Evolutionary conservation across 371 early-diverging fungal species (phyloP).

Genomic region (Fennellomyces sp.): DNA sequence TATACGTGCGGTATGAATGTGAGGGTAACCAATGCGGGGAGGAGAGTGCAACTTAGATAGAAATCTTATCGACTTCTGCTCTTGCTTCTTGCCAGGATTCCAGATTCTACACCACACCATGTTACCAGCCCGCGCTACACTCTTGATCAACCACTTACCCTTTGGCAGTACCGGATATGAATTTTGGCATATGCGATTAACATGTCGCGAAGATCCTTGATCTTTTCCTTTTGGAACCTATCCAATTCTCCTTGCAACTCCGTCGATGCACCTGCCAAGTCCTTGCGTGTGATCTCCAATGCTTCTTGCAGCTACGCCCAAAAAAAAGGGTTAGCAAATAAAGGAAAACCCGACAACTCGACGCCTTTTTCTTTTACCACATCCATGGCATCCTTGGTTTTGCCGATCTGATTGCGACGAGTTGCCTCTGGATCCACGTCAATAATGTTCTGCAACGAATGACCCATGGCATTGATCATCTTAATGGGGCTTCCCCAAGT

Average conservation of each 20-base stretch:
- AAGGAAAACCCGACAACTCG: too few species aligned
- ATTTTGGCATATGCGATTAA: constrained; percentile 81
- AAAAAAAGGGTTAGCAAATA: not conserved
- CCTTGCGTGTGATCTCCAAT: constrained; percentile 67
- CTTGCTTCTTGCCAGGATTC: constrained; percentile 67
- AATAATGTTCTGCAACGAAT: constrained; percentile 85
- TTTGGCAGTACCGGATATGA: constrained; percentile 82
- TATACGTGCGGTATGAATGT: not conserved
- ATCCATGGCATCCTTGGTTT: constrained; percentile 82
- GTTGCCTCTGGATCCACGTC: constrained; percentile 95
- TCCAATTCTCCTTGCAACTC: constrained; percentile 89
- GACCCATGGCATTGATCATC: constrained; percentile 68
- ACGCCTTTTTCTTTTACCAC: constrained; percentile 46
- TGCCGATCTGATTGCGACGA: constrained; percentile 87
- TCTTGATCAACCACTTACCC: constrained; percentile 42
- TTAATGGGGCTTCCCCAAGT: constrained; percentile 48
- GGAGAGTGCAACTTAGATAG: constrained; percentile 28
- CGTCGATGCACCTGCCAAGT: constrained; percentile 73
- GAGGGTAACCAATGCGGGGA: not conserved
- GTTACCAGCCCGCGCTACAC: not conserved
- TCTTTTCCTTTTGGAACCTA: constrained; percentile 90
- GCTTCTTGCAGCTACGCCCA: constrained; percentile 71
- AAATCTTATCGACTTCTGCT: constrained; percentile 66
- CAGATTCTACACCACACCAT: constrained; percentile 45
- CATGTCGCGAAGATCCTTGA: constrained; percentile 81